Evolutionary conservation across 192 early-diverging fungal species (phyloP), one percentile per base, ranked within the genome.

Genomic region (Gaertneriomyces sp.): DNA sequence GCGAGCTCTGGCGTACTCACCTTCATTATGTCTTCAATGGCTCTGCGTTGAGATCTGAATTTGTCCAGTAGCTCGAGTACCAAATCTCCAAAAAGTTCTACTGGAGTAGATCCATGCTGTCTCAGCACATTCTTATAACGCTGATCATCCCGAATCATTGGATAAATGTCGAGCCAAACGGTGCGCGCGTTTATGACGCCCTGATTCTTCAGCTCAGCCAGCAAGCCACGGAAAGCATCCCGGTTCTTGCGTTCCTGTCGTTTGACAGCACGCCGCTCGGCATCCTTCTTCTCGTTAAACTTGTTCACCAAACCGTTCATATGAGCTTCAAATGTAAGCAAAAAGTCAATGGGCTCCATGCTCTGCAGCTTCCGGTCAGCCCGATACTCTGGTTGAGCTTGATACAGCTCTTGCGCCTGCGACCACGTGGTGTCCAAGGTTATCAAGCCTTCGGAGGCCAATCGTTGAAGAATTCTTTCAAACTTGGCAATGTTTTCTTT

Each of bases 1-100:
- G 2, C 25, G 25, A 58, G 4, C 14, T 58, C 38, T 6, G 42
- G 16, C 19, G 42, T 25, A 16, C 71, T 46, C 62, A 77, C 75
- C 76, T 82, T 84, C 25, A 93, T 57, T 25, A 80, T 39, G 33
- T 89, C 88, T 40, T 87, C 81, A 3, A 94, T 72, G 17, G 73
- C 74, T 63, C 87, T 88, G 16, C 88, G 79, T 42, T 90, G 80
- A 42, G 83, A 75, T 65, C 90, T 83, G 12, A 88, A 77, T 11
- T 79, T 72, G 39, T 96, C 91, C 16, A 92, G 89, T 3, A 97
- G 73, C 20, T 89, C 84, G 60, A 92, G 87, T 10, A 95, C 70
- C 4, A 87, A 61, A 71, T 98, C 96, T 91, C 94, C 96, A 72
- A 96, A 98, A 41, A 98, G 64, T 49, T 98, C 96, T 41, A 94